Evolutionary conservation across 2,329 filamentous ascomycete species (phyloP), one percentile per base, ranked within the genome.

Genomic region (Bimuria novae-zelandiae): DNA sequence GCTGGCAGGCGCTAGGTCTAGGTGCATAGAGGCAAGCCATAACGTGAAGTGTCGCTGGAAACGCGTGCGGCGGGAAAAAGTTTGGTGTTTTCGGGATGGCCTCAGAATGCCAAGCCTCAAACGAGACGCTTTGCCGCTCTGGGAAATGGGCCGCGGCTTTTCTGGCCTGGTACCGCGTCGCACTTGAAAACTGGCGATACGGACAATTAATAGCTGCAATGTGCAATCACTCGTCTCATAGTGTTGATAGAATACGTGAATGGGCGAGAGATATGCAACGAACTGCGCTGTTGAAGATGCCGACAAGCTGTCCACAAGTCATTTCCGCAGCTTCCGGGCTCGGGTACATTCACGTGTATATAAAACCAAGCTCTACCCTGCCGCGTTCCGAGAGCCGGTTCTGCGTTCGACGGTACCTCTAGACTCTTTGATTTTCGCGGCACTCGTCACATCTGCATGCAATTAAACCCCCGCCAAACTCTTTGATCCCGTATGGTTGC

Each of bases 401-500:
- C 27, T 23, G 30, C 41, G 40, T 40, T 51, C 11, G 49, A 29
- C 40, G 49, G 41, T 21, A 32, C 11, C 22, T 27, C 32, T 51
- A n/a, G n/a, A n/a, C n/a, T n/a, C n/a, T n/a, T n/a, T n/a, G n/a
- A 25, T 35, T 33, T 32, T 41, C 49, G 36, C 49, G 25, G 35
- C 36, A 33, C 37, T 44, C 43, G 43, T 46, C 43, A 46, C 42
- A 36, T 36, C 43, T 46, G 39, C 48, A 51, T 37, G 37, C 49
- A 49, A 45, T 49, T 52, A 21, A 27, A n/a, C 49, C 43, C 37
- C 49, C 32, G 36, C 37, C 43, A 21, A 39, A 39, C 14, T 49
- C 14, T 39, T 43, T 36, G 17, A 41, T 23, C 39, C 35, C 42
- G 51, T 41, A 56, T 58, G 56, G 56, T 50, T 52, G 25, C 50